Conservation (phyloP, 306 rosid genomes). For the Vicia villosa region DNA sequence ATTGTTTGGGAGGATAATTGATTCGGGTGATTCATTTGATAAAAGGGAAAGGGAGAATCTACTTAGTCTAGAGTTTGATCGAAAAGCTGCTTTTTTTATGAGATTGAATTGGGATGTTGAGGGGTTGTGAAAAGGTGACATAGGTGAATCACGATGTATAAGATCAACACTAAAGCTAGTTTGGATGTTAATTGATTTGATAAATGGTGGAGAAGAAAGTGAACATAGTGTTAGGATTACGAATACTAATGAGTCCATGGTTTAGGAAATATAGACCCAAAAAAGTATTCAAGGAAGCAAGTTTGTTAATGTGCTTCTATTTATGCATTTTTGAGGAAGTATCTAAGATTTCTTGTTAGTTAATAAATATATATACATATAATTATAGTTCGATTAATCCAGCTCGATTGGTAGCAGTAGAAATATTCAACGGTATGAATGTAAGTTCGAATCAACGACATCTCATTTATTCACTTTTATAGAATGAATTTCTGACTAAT, state of each 20-base stretch:
- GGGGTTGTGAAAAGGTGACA: slow-evolving; percentile 33
- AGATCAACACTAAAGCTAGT: slow-evolving; percentile 34
- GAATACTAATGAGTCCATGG: neutral
- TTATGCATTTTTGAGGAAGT: neutral
- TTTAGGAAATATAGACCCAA: neutral
- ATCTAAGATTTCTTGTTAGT: neutral
- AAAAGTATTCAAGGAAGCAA: neutral
- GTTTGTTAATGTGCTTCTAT: neutral
- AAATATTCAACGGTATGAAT: too few relatives aligned
- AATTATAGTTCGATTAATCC: too few relatives aligned
- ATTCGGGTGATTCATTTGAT: neutral
- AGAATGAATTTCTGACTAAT: too few relatives aligned
- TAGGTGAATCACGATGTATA: slow-evolving; percentile 33
- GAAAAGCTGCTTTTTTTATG: neutral
- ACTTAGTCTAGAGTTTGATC: slow-evolving; percentile 1
- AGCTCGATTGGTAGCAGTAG: too few relatives aligned
- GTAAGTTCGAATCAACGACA: too few relatives aligned
- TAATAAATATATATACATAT: neutral
- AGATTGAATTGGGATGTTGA: neutral
- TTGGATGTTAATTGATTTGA: neutral
- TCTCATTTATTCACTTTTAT: too few relatives aligned
- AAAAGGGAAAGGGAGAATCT: neutral
- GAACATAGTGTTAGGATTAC: neutral
- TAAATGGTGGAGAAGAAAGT: neutral
- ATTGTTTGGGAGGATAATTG: neutral